Evolutionary conservation across 108 stramenopile genomes (phyloP).

Genomic region (Cyclotella atomus): DNA sequence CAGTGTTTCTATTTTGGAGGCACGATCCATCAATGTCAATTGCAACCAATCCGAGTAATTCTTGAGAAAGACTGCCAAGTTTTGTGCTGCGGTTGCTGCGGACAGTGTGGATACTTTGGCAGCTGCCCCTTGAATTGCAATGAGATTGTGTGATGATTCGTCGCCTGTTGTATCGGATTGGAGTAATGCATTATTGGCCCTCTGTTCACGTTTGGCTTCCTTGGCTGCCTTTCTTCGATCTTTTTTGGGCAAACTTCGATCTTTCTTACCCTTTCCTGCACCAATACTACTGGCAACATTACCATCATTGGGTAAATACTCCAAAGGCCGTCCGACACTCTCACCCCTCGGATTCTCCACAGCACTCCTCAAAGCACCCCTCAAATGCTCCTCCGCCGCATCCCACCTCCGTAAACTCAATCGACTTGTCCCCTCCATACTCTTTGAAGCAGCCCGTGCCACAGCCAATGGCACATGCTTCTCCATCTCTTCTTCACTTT

Average conservation of each 20-base stretch:
- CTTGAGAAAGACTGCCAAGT: constrained; percentile 88
- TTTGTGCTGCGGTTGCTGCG: constrained; percentile 85
- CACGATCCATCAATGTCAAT: constrained; percentile 29
- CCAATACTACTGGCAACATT: neutral
- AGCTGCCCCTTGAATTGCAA: constrained; percentile 41
- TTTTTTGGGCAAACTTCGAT: constrained; percentile 42
- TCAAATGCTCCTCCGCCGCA: constrained; percentile 81
- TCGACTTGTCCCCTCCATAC: constrained; percentile 24
- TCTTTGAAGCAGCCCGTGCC: constrained; percentile 27
- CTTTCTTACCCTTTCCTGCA: constrained; percentile 25
- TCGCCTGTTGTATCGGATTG: constrained; percentile 5
- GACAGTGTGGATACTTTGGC: constrained; percentile 64
- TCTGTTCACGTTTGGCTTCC: constrained; percentile 32
- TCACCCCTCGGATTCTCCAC: constrained; percentile 76
- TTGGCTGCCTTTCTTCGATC: constrained; percentile 43
- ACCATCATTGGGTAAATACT: constrained; percentile 12
- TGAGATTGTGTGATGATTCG: neutral
- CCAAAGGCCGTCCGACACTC: constrained; percentile 33
- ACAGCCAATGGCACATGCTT: constrained; percentile 39
- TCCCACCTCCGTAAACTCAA: constrained; percentile 73
- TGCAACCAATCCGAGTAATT: constrained; percentile 58
- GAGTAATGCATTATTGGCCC: constrained; percentile 18
- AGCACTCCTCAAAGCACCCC: constrained; percentile 67
- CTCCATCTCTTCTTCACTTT: constrained; percentile 28
- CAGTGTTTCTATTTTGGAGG: neutral